Base-by-base conservation (phyloP, 257 asterid genomes). In the Solanum clarkiae region DNA sequence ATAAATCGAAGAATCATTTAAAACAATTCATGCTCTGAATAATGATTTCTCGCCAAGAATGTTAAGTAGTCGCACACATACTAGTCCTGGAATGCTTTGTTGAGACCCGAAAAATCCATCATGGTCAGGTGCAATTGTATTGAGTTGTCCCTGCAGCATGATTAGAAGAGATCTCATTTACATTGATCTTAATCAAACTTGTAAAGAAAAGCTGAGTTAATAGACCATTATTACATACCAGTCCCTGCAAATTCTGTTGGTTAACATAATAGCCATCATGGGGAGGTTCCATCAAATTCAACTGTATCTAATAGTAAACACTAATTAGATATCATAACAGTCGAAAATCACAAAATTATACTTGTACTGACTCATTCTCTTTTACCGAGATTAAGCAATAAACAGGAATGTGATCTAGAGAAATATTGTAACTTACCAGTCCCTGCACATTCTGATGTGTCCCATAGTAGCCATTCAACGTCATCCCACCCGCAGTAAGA, bases 261-360 rank as follows among this genome's bases (percentile, higher is more conserved):
- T 93, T 84, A 42, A 93, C 97, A 88, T 92, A 94, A 88, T 93
- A 95, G 84, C 92, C 92, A 79, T 95, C 98, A 65, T 92, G 94
- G 32, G 98, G 98, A 49, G 97, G 97, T 91, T 96, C 99, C 99
- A 95, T 96, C 93, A 96, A 88, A 88, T 96, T 96, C 86, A 96
- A 91, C 95, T 96, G 96, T 86, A 92, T 87, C 89, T 87, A 90
- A 40, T 84, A 86, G 59, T 80, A 71, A 87, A 80, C 81, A 86
- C 36, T 12, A 85, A 72, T 81, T 24, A 56, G 81, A 44, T 24
- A 83, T 56, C 81, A 12, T 40, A 66, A 71, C 40, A 83, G 45
- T 32, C 36, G 65, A 51, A 59, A 29, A 36, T 74, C 47, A 63
- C 14, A 11, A 14, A 85, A 6, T 18, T 18, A 36, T 56, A 55